Conservation (phyloP, 352 stramenopile species). For the Plasmopara viticola region DNA sequence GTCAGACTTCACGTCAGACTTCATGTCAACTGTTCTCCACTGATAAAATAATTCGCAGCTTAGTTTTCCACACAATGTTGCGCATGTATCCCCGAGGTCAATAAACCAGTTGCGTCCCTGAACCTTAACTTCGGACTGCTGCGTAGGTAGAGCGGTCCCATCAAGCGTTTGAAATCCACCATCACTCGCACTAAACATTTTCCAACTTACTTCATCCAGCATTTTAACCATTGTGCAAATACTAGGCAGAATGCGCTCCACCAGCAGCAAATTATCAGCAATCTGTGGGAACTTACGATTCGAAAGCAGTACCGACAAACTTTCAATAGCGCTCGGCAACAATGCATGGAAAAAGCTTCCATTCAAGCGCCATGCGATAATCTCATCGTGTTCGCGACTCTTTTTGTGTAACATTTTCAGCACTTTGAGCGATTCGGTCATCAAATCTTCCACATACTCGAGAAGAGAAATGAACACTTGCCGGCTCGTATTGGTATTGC, state of each 20-base stretch:
- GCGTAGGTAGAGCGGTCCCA: neutral
- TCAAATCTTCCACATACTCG: constrained; percentile 34
- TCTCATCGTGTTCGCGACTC: constrained; percentile 49
- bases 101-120: constrained; percentile 35
- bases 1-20: neutral
- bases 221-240: constrained; percentile 46
- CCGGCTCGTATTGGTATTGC: neutral
- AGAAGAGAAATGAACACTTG: constrained; percentile 27
- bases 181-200: constrained; percentile 28
- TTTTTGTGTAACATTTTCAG: constrained; percentile 45
- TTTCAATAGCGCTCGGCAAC: constrained; percentile 42
- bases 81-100: constrained; percentile 40
- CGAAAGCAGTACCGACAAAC: constrained; percentile 27
- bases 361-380: constrained; percentile 42
- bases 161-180: constrained; percentile 27
- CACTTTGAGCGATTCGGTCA: constrained; percentile 27
- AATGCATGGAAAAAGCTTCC: constrained; percentile 42
- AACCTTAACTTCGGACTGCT: neutral
- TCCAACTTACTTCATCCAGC: constrained; percentile 58
- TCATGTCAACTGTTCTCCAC: neutral
- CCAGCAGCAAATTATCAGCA: constrained; percentile 18
- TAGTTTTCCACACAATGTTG: constrained; percentile 42
- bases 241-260: constrained; percentile 33
- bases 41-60: constrained; percentile 23
- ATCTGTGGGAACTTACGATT: neutral